A percentile compares a stretch with the other conserved stretches of the same genome.
Conservation (phyloP, 2,329 filamentous ascomycete species). For the Pseudocercospora vitis region DNA sequence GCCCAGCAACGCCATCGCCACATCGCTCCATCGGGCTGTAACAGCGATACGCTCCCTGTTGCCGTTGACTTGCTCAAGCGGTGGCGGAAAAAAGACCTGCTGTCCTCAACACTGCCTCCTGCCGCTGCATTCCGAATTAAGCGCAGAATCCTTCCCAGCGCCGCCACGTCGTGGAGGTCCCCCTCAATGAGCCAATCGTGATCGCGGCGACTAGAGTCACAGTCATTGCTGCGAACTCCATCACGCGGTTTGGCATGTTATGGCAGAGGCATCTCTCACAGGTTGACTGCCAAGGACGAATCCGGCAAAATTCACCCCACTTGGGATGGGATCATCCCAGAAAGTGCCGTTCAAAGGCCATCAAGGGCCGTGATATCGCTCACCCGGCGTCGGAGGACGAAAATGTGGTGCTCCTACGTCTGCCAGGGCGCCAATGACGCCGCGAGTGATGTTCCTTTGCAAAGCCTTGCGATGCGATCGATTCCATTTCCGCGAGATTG, state of each 20-base stretch:
- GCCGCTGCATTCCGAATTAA: not conserved
- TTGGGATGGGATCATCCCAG: too few species aligned
- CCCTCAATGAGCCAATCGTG: not conserved
- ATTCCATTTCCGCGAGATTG: conserved; percentile 1
- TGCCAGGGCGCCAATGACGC: conserved; percentile 4
- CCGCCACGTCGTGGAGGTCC: not conserved
- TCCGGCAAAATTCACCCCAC: too few species aligned
- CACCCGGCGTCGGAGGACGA: not conserved
- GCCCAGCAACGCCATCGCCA: not conserved
- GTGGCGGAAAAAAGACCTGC: not conserved
- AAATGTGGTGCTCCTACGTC: not conserved
- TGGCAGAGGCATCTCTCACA: too few species aligned
- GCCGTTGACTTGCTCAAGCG: not conserved
- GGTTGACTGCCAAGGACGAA: too few species aligned
- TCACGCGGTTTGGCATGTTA: too few species aligned
- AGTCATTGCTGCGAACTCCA: not conserved
- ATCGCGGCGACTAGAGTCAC: not conserved
- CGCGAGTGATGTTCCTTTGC: not conserved
- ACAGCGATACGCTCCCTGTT: not conserved
- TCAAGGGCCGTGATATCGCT: not conserved
- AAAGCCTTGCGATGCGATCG: not conserved
- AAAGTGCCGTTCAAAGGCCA: not conserved
- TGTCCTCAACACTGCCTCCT: not conserved
- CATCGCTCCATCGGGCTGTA: not conserved
- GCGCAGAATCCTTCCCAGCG: conserved; percentile 2